A percentile compares a stretch with the other conserved stretches of the same genome.
These are phyloP conservation scores for Scheffersomyces insectosa DNA, from an alignment of 1,139 yeast genomes.

Conservation along the genomic window DNA sequence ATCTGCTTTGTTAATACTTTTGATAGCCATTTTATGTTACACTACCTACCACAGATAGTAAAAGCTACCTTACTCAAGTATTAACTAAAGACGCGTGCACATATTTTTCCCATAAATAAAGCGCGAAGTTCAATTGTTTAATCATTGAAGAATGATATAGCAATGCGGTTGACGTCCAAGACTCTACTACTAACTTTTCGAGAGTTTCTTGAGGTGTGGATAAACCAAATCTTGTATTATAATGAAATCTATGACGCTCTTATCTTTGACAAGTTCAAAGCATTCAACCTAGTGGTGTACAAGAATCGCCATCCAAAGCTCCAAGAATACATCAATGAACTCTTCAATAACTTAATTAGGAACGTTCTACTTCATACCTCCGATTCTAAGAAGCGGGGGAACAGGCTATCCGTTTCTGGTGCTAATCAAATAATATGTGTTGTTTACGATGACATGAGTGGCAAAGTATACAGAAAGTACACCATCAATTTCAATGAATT, in stretches of 20 bases:
- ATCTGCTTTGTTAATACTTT: slow-evolving; percentile 44
- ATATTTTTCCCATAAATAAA: not conserved
- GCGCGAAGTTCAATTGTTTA: too few relatives aligned
- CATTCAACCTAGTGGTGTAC: slow-evolving; percentile 42
- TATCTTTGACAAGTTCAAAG: slow-evolving; percentile 35
- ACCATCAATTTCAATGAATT: slow-evolving; percentile 30
- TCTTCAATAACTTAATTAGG: slow-evolving; percentile 20
- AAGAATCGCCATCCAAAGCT: slow-evolving; percentile 47
- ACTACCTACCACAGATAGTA: not conserved
- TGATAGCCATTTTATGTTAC: slow-evolving; percentile 21
- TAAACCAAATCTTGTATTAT: slow-evolving; percentile 48
- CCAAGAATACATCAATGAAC: slow-evolving; percentile 32
- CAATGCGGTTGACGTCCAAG: slow-evolving; percentile 22
- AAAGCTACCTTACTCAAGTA: too few relatives aligned
- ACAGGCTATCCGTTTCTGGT: slow-evolving; percentile 7
- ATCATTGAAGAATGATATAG: too few relatives aligned
- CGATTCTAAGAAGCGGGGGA: slow-evolving; percentile 6
- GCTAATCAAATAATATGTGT: slow-evolving; percentile 24
- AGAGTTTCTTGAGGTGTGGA: slow-evolving; percentile 43
- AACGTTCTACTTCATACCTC: not conserved
- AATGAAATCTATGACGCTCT: slow-evolving; percentile 44
- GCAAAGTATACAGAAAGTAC: slow-evolving; percentile 24
- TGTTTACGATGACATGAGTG: slow-evolving; percentile 23
- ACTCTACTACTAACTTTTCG: slow-evolving; percentile 32
- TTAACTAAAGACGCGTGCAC: not conserved